A percentile compares a stretch with the other conserved stretches of the same genome.
Conservation (phyloP, 1,284 basidiomycete species). For the Lentinula novae-zelandiae region DNA sequence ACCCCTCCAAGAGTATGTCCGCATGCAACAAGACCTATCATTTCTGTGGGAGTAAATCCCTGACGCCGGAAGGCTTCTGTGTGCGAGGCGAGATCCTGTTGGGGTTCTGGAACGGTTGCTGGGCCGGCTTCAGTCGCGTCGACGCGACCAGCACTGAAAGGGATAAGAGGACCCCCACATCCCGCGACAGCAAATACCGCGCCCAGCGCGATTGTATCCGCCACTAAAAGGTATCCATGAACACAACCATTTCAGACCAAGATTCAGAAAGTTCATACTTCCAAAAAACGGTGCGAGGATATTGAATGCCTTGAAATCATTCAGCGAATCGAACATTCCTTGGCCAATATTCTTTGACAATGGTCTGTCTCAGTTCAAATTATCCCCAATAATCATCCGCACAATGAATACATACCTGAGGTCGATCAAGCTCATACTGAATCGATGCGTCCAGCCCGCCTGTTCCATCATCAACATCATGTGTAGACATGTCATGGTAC, state of each 20-base stretch:
- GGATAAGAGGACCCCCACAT: constrained; percentile 28
- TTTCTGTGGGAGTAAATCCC: constrained; percentile 27
- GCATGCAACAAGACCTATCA: constrained; percentile 31
- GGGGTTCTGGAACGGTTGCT: constrained; percentile 27
- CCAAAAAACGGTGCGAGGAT: constrained; percentile 11
- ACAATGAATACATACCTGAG: constrained; percentile 26
- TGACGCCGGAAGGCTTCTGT: constrained; percentile 22
- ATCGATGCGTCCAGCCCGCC: constrained; percentile 36
- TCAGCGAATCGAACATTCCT: constrained; percentile 34
- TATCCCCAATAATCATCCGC: not conserved
- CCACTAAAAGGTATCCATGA: constrained; percentile 15
- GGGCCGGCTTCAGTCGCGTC: constrained; percentile 25
- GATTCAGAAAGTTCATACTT: constrained; percentile 4
- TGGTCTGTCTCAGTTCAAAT: not conserved
- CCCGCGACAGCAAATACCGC: constrained; percentile 23
- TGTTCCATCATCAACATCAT: constrained; percentile 30
- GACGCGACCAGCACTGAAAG: constrained; percentile 27
- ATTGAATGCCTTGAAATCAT: constrained; percentile 36
- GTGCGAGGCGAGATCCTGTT: constrained; percentile 23
- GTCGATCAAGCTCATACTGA: constrained; percentile 29
- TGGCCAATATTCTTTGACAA: constrained; percentile 30
- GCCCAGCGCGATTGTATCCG: constrained; percentile 27
- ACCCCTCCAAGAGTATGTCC: constrained; percentile 31
- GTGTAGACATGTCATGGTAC: constrained; percentile 37
- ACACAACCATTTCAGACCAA: not conserved